Conservation (phyloP, 1,139 yeast species). For the Magnusiomyces sp. region DNA sequence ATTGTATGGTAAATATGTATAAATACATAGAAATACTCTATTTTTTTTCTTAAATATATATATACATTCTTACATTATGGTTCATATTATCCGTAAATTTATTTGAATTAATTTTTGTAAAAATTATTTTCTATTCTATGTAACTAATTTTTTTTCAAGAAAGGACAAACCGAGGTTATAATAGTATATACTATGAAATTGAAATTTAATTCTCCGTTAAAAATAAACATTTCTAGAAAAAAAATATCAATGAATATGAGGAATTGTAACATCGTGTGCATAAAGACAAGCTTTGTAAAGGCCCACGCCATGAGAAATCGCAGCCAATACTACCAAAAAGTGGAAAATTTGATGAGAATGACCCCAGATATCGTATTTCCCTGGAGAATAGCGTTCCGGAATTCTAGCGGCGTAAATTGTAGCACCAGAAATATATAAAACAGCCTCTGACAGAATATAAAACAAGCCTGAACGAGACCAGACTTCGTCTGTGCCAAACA, state of each 20-base stretch:
- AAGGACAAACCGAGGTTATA: no score
- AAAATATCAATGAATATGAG: background rate
- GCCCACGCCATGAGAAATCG: conserved; percentile 64
- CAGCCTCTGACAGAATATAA: conserved; percentile 42
- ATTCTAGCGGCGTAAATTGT: conserved; percentile 64
- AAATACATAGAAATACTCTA: background rate
- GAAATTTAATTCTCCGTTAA: no score
- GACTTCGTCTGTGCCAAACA: background rate
- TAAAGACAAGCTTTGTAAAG: conserved; percentile 35
- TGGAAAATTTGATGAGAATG: conserved; percentile 89
- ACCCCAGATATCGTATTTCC: conserved; percentile 62
- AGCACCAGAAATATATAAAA: conserved; percentile 72
- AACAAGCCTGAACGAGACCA: conserved; percentile 21
- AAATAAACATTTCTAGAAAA: no score
- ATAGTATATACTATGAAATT: no score
- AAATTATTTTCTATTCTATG: no score
- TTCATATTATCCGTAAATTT: no score
- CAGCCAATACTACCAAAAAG: conserved; percentile 72
- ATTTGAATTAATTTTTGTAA: no score
- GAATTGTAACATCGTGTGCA: background rate
- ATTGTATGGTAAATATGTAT: conserved; percentile 29
- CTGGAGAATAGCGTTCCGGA: conserved; percentile 70
- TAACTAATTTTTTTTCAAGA: no score
- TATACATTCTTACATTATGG: background rate
- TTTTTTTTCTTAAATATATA: background rate